Conservation (phyloP, 371 early-diverging fungal species). For the Rhizomucor miehei region DNA sequence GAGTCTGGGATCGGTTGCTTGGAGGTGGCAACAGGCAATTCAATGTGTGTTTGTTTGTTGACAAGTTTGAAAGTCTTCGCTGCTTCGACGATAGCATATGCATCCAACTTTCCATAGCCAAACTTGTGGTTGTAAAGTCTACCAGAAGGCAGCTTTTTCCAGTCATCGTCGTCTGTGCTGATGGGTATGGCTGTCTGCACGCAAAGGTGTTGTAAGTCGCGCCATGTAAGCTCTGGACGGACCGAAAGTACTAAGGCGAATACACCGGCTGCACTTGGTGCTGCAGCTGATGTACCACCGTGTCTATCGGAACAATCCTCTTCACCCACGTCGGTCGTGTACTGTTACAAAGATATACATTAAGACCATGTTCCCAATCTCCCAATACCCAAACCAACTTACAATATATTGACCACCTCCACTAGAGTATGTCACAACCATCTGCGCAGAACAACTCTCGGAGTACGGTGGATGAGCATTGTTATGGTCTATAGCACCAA, state of each 20-base stretch:
- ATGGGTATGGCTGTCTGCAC: slow-evolving; percentile 82
- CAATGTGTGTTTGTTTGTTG: slow-evolving; percentile 59
- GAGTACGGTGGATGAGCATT: slow-evolving; percentile 84
- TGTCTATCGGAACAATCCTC: slow-evolving; percentile 73
- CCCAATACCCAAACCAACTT: slow-evolving; percentile 19
- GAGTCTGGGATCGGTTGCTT: slow-evolving; percentile 59
- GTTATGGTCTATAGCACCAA: slow-evolving; percentile 82
- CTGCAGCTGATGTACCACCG: slow-evolving; percentile 97
- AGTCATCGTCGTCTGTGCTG: slow-evolving; percentile 53
- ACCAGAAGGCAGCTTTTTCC: slow-evolving; percentile 61
- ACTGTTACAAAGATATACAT: slow-evolving; percentile 35
- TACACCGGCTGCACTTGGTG: slow-evolving; percentile 93
- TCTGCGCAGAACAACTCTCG: slow-evolving; percentile 87
- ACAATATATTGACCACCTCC: slow-evolving; percentile 75
- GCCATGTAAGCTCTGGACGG: slow-evolving; percentile 89
- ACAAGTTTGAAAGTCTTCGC: slow-evolving; percentile 70
- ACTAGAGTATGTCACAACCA: slow-evolving; percentile 88
- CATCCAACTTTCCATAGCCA: slow-evolving; percentile 92
- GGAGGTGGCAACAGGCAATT: slow-evolving; percentile 36
- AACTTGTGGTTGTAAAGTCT: slow-evolving; percentile 83
- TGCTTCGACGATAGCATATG: slow-evolving; percentile 73
- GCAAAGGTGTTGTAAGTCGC: slow-evolving; percentile 86
- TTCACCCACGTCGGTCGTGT: slow-evolving; percentile 81
- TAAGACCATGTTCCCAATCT: background rate
- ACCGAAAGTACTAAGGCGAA: slow-evolving; percentile 86